A percentile compares a stretch with the other conserved stretches of the same genome.
These are phyloP conservation scores for Candida pseudofarinosa DNA, from an alignment of 805 yeast genomes.

Conservation along the genomic window DNA sequence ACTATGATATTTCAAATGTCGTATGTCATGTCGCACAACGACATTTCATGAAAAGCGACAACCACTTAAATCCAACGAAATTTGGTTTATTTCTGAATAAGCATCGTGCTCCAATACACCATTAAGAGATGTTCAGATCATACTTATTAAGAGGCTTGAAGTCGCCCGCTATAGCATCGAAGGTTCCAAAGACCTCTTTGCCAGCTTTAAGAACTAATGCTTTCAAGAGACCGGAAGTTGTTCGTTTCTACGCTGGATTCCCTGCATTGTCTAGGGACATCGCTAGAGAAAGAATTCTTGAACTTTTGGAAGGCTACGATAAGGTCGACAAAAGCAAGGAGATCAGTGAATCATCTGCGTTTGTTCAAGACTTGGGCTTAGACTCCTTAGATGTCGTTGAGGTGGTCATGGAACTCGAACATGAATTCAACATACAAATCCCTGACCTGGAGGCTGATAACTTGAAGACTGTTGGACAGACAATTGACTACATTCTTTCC, in stretches of 20 bases:
- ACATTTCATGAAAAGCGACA: neutral
- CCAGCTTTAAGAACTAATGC: conserved; percentile 3
- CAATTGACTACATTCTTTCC: conserved; percentile 38
- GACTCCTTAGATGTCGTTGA: conserved; percentile 47
- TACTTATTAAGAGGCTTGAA: conserved; percentile 23
- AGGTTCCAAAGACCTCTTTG: conserved; percentile 9
- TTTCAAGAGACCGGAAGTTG: conserved; percentile 8
- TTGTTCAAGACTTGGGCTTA: conserved; percentile 40
- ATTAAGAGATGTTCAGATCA: conserved; percentile 28
- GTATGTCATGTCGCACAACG: conserved; percentile 1
- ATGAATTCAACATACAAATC: conserved; percentile 44
- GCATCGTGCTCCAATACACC: conserved; percentile 1
- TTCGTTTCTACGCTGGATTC: conserved; percentile 49
- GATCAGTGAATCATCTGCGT: conserved; percentile 33
- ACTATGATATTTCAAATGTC: conserved; percentile 4
- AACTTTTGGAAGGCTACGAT: conserved; percentile 61
- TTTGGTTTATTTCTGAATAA: conserved; percentile 1
- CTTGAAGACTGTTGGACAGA: conserved; percentile 44
- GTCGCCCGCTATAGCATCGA: conserved; percentile 15
- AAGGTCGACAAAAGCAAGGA: conserved; percentile 42
- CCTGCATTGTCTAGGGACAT: conserved; percentile 61
- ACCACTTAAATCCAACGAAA: conserved; percentile 5
- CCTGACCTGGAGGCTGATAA: conserved; percentile 45
- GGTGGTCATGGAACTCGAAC: conserved; percentile 45
- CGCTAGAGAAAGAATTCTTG: conserved; percentile 58